Evolutionary conservation across 164 flowering plant species (phyloP).

Genomic region (Annona cherimola): DNA sequence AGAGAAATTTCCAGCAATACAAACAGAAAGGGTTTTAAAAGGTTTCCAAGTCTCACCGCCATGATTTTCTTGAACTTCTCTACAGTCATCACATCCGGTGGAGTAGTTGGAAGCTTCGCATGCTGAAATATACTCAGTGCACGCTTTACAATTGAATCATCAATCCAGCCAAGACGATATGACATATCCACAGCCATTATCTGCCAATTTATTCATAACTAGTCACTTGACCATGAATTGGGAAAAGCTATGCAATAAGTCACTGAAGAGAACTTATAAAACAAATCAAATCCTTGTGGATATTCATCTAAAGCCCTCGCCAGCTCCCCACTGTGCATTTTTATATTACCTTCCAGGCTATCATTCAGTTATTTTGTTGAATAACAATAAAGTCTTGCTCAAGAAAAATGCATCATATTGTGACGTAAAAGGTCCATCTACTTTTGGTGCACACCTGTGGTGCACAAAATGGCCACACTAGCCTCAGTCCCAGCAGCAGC

Average conservation of each 20-base stretch:
- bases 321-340: no score
- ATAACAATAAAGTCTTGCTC: no score
- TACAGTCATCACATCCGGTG: constrained; percentile 86
- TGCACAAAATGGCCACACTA: background rate
- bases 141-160: constrained; percentile 69
- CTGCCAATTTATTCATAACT: constrained; percentile 30
- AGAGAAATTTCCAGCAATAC: background rate
- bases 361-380: no score
- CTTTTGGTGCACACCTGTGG: background rate
- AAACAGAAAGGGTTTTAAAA: background rate
- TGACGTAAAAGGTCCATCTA: background rate
- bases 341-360: no score
- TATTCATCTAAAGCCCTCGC: background rate
- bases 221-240: background rate
- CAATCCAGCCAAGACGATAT: constrained; percentile 96
- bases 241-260: background rate
- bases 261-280: background rate
- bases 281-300: background rate
- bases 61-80: constrained; percentile 87
- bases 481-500: background rate
- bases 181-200: constrained; percentile 99
- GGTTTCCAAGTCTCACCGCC: constrained; percentile 58
- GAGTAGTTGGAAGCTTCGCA: constrained; percentile 83
- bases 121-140: constrained; percentile 48
- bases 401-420: no score